Evolutionary conservation across 352 stramenopile species (phyloP).

Genomic region (Globisporangium barbulae): DNA sequence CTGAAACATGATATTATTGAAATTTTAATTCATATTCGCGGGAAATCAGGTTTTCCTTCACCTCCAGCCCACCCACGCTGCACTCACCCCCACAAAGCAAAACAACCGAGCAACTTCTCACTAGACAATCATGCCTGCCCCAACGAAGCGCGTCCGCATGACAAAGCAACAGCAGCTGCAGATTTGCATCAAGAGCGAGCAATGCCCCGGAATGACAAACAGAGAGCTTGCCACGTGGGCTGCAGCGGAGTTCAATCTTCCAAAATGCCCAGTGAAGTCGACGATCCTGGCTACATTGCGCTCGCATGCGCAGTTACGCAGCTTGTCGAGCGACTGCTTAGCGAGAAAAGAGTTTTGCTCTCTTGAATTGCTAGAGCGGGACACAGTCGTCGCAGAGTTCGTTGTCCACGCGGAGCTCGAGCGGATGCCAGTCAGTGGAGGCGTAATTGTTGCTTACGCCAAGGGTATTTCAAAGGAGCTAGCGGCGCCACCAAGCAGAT

Average conservation of each 20-base stretch:
- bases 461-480: no score
- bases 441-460: no score
- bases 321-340: not conserved
- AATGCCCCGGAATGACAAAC: not conserved
- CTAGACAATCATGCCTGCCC: no score
- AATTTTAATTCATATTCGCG: no score
- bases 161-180: not conserved
- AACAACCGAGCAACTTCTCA: no score
- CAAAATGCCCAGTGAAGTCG: not conserved
- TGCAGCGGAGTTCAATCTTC: not conserved
- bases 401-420: not conserved
- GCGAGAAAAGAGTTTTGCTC: not conserved
- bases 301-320: not conserved
- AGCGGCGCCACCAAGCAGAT: no score
- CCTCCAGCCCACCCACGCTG: no score
- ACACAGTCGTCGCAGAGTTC: not conserved
- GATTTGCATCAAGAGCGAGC: not conserved
- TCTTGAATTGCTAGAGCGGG: not conserved
- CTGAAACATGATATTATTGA: no score
- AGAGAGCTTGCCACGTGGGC: not conserved
- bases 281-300: not conserved
- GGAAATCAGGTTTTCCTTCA: no score
- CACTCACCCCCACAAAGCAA: no score
- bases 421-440: not conserved
- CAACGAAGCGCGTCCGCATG: not conserved